phyloP scores from a whole-genome alignment of 78 protist genomes.

The Neovahlkampfia damariscottae region DNA sequence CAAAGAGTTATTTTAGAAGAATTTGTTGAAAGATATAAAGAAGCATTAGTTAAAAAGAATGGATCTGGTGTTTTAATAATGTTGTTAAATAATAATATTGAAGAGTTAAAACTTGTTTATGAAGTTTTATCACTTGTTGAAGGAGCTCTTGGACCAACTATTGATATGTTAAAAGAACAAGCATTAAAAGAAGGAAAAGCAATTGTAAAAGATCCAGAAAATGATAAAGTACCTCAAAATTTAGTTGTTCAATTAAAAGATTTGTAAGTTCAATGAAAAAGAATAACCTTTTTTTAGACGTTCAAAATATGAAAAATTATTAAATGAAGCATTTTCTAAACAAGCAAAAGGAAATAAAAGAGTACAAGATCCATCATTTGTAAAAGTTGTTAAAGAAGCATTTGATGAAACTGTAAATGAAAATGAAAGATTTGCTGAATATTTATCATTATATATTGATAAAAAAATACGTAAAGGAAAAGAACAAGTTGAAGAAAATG shows the following conservation, averaged over 20 bases:
- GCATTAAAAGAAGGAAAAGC: background rate
- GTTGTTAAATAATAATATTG: background rate
- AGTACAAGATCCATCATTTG: background rate
- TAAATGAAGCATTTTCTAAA: background rate
- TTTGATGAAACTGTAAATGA: constrained; percentile 7
- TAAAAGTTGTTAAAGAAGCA: constrained; percentile 2
- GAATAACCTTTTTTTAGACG: no score
- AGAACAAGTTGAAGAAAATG: constrained; percentile 7
- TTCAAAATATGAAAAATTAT: constrained; percentile 1
- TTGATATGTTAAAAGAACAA: background rate
- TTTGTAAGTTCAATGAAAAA: no score
- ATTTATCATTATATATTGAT: constrained; percentile 6
- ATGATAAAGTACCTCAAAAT: background rate
- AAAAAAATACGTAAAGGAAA: constrained; percentile 11
- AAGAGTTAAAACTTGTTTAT: constrained; percentile 6
- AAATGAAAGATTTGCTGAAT: constrained; percentile 23
- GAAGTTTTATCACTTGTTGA: constrained; percentile 1
- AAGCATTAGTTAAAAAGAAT: background rate
- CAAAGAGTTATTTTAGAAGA: constrained; percentile 15
- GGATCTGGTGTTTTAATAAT: constrained; percentile 6
- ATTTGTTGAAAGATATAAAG: background rate
- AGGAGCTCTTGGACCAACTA: background rate
- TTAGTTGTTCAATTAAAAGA: background rate
- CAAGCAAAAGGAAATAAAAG: background rate
- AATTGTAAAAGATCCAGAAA: background rate